Conservation (phyloP, 495 filamentous ascomycete genomes). For the Tuber calosporum region DNA sequence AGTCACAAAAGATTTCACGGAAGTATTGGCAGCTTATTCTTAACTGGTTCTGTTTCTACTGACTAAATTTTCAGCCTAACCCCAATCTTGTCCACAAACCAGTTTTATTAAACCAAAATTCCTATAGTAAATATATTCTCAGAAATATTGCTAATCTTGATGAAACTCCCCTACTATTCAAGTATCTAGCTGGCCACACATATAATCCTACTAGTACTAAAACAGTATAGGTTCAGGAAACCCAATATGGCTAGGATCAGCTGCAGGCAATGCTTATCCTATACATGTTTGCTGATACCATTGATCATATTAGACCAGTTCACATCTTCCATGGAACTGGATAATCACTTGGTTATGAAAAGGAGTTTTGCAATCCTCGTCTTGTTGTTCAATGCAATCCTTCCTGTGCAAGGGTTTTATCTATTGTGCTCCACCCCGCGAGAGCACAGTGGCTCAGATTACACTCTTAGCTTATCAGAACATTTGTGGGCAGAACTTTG, state of each 20-base stretch:
- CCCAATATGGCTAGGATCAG: conserved; percentile 10
- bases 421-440: no score
- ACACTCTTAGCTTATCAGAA: no score
- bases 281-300: conserved; percentile 13
- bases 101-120: not conserved
- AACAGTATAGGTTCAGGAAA: conserved; percentile 3
- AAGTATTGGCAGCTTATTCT: not conserved
- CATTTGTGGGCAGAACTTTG: no score
- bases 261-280: conserved; percentile 18
- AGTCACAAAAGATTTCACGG: not conserved
- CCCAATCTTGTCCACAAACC: no score
- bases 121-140: not conserved
- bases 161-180: conserved; percentile 5
- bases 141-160: conserved; percentile 5
- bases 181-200: conserved; percentile 6
- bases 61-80: conserved; percentile 3
- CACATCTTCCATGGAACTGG: conserved; percentile 11
- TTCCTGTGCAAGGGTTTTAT: no score
- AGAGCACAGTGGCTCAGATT: no score
- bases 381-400: not conserved
- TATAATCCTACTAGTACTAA: conserved; percentile 11
- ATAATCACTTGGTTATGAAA: not conserved
- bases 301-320: conserved; percentile 5
- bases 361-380: not conserved
- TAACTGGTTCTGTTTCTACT: not conserved